Percentiles rank a stretch among this genome's conserved stretches.
phyloP scores from a whole-genome alignment of 805 yeast species.

The Zygosaccharomyces lentus region DNA sequence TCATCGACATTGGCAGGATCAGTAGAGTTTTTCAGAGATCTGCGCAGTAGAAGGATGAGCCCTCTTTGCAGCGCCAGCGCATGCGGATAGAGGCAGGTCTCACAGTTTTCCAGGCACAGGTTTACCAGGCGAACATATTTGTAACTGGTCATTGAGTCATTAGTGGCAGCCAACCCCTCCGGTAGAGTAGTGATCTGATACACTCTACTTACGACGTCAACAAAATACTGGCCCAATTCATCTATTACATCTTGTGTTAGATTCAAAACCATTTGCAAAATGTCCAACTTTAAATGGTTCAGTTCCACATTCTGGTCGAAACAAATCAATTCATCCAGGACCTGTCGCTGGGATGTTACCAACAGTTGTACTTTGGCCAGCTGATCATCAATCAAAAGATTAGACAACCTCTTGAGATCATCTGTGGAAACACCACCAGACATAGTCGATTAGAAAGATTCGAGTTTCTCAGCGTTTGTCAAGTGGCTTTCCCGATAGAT shows the following conservation, averaged over 20 bases:
- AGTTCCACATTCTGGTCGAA: slow-evolving; percentile 1
- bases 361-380: slow-evolving; percentile 18
- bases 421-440: slow-evolving; percentile 1
- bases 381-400: slow-evolving; percentile 21
- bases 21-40: not conserved
- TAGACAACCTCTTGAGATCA: slow-evolving; percentile 12
- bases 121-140: slow-evolving; percentile 23
- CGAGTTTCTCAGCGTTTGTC: not conserved
- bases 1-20: slow-evolving; percentile 5
- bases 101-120: slow-evolving; percentile 18
- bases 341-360: slow-evolving; percentile 5
- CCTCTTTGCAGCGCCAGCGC: slow-evolving; percentile 8
- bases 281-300: slow-evolving; percentile 22
- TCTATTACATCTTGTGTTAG: slow-evolving; percentile 21
- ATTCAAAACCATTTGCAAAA: slow-evolving; percentile 18
- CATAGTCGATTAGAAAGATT: not conserved
- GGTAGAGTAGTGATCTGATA: slow-evolving; percentile 10
- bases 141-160: slow-evolving; percentile 12
- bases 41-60: slow-evolving; percentile 9
- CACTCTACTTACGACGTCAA: slow-evolving; percentile 13
- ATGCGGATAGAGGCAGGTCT: slow-evolving; percentile 13
- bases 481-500: not conserved
- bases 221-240: slow-evolving; percentile 18
- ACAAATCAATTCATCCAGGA: slow-evolving; percentile 12
- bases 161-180: slow-evolving; percentile 7